Percentiles rank a stretch among this genome's conserved stretches.
Conservation (phyloP, 805 yeast genomes). For the Candida corydali region DNA sequence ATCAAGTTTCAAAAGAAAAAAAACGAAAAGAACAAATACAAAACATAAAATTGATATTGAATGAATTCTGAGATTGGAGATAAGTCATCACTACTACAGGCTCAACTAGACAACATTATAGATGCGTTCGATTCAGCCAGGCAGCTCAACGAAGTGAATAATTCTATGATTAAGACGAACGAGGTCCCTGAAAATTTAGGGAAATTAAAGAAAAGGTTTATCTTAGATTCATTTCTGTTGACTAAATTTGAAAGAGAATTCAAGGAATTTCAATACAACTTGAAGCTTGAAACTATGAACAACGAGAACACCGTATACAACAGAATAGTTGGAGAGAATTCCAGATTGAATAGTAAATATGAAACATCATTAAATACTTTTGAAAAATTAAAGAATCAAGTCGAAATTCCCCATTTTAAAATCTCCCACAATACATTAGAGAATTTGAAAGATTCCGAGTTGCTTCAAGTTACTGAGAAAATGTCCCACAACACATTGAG, state of each 20-base stretch:
- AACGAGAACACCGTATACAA: constrained; percentile 26
- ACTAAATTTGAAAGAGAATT: constrained; percentile 26
- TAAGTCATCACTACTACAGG: background rate
- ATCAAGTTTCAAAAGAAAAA: no score
- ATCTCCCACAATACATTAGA: constrained; percentile 27
- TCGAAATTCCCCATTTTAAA: constrained; percentile 23
- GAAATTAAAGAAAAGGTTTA: constrained; percentile 12
- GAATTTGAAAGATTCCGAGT: constrained; percentile 18
- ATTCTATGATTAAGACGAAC: constrained; percentile 5
- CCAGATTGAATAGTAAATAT: constrained; percentile 22
- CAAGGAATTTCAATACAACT: constrained; percentile 24
- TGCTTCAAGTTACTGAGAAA: constrained; percentile 12
- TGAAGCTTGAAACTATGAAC: constrained; percentile 17
- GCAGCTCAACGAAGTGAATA: constrained; percentile 8
- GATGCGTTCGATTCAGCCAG: constrained; percentile 14
- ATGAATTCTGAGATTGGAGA: constrained; percentile 1
- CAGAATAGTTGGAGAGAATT: constrained; percentile 23
- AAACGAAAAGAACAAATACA: no score
- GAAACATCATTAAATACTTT: constrained; percentile 18
- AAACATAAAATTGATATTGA: background rate
- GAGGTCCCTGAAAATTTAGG: constrained; percentile 3
- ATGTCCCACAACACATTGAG: background rate
- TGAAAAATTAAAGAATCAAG: constrained; percentile 18
- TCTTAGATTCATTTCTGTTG: constrained; percentile 33
- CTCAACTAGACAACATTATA: constrained; percentile 4